These are phyloP conservation scores for Pythium plurisporium DNA, from an alignment of 352 stramenopile genomes.

Conservation along the genomic window DNA sequence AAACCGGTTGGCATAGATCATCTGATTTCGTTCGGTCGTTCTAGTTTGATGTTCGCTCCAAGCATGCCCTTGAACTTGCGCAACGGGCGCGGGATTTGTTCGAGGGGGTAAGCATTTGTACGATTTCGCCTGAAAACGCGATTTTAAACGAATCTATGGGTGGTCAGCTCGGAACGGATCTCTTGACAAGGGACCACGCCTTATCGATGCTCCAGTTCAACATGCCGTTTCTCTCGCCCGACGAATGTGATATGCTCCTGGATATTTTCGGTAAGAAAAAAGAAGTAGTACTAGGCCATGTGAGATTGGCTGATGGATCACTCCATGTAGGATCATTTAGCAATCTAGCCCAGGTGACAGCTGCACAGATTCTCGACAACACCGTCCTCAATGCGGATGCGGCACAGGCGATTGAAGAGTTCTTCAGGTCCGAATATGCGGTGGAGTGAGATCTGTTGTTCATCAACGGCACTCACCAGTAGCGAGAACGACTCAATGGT, in stretches of 20 bases:
- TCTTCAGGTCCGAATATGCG: slow-evolving; percentile 64
- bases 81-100: slow-evolving; percentile 40
- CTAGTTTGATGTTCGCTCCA: slow-evolving; percentile 52
- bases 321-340: slow-evolving; percentile 40
- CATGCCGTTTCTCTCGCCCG: slow-evolving; percentile 50
- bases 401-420: slow-evolving; percentile 63
- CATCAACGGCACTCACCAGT: no score
- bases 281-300: neutral
- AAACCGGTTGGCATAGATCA: no score
- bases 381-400: slow-evolving; percentile 57
- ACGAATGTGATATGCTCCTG: slow-evolving; percentile 78
- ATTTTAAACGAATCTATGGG: no score
- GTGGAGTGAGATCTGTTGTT: slow-evolving; percentile 28
- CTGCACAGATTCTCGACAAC: slow-evolving; percentile 48
- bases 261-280: slow-evolving; percentile 56
- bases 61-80: slow-evolving; percentile 42
- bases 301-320: neutral
- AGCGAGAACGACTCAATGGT: no score
- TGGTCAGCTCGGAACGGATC: slow-evolving; percentile 50
- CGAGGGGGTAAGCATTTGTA: slow-evolving; percentile 25
- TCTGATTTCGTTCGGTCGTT: no score
- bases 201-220: slow-evolving; percentile 40
- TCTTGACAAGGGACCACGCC: slow-evolving; percentile 45
- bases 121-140: no score
- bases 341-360: slow-evolving; percentile 39